Evolutionary conservation across 495 filamentous ascomycete species (phyloP).

Genomic region (Penicillium cinerascens): DNA sequence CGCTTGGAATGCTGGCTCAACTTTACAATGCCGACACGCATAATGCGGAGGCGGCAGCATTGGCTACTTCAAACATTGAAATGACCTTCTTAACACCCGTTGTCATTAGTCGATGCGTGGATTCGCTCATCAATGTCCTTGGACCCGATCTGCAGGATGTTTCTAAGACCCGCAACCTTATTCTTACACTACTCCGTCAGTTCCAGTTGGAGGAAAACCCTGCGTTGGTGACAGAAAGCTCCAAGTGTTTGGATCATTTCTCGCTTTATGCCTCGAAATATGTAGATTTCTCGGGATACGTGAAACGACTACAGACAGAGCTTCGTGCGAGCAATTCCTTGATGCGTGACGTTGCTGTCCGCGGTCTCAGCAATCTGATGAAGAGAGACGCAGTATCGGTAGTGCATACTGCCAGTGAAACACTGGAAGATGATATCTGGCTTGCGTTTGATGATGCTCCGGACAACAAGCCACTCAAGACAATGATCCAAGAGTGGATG

Average conservation of each 20-base stretch:
- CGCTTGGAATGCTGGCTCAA: conserved; percentile 88
- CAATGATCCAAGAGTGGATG: conserved; percentile 87
- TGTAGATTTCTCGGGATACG: conserved; percentile 78
- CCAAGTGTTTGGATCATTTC: conserved; percentile 84
- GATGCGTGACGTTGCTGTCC: conserved; percentile 75
- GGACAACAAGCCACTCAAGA: conserved; percentile 68
- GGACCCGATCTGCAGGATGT: conserved; percentile 94
- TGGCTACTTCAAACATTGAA: conserved; percentile 84
- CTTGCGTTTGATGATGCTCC: conserved; percentile 75
- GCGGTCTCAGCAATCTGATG: conserved; percentile 92
- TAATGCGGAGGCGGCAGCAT: conserved; percentile 72
- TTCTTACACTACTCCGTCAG: conserved; percentile 78
- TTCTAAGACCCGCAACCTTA: conserved; percentile 84
- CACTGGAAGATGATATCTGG: conserved; percentile 91
- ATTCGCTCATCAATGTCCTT: conserved; percentile 92
- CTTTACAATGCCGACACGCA: conserved; percentile 89
- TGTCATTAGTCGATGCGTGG: conserved; percentile 83
- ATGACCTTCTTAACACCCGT: conserved; percentile 75
- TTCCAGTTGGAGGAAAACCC: conserved; percentile 76
- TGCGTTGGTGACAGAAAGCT: conserved; percentile 70
- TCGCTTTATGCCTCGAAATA: conserved; percentile 86
- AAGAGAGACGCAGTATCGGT: conserved; percentile 82
- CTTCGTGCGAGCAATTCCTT: conserved; percentile 62
- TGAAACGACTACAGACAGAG: conserved; percentile 73
- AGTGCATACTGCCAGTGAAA: conserved; percentile 64